Percentiles rank a stretch among this genome's conserved stretches.
Conservation (phyloP, 805 yeast species). For the Yarrowia yakushimensis region DNA sequence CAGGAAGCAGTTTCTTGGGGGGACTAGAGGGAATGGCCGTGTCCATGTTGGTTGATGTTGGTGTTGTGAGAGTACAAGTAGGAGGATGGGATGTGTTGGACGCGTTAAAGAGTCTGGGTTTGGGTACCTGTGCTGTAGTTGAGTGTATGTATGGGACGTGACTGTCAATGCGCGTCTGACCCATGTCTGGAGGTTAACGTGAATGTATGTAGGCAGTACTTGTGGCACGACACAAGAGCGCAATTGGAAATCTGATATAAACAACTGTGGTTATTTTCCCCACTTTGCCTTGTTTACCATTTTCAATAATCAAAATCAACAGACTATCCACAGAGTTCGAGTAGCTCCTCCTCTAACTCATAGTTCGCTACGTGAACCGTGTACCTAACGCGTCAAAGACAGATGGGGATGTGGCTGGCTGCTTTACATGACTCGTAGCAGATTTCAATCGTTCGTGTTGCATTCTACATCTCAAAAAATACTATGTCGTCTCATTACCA, state of each 20-base stretch:
- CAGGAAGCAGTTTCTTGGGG: slow-evolving; percentile 16
- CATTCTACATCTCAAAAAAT: not conserved
- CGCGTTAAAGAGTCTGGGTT: slow-evolving; percentile 11
- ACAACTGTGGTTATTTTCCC: not conserved
- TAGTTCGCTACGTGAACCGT: not conserved
- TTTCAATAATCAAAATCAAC: not conserved
- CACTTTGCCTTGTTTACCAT: not conserved
- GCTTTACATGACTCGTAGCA: no score
- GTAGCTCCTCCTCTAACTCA: not conserved
- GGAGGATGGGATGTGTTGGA: not conserved
- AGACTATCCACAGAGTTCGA: not conserved
- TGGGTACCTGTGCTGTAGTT: not conserved
- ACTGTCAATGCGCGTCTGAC: not conserved
- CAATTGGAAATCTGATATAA: not conserved
- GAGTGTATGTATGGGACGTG: not conserved
- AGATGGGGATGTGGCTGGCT: no score
- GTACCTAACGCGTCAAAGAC: not conserved
- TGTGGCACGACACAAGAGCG: not conserved
- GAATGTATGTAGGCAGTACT: not conserved
- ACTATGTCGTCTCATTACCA: not conserved
- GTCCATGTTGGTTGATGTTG: not conserved
- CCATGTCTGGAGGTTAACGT: not conserved
- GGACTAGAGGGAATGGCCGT: slow-evolving; percentile 11
- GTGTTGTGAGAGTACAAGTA: no score
- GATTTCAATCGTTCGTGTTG: no score